phyloP scores from a whole-genome alignment of 2,329 filamentous ascomycete genomes.

The Epicoccum sorghinum region DNA sequence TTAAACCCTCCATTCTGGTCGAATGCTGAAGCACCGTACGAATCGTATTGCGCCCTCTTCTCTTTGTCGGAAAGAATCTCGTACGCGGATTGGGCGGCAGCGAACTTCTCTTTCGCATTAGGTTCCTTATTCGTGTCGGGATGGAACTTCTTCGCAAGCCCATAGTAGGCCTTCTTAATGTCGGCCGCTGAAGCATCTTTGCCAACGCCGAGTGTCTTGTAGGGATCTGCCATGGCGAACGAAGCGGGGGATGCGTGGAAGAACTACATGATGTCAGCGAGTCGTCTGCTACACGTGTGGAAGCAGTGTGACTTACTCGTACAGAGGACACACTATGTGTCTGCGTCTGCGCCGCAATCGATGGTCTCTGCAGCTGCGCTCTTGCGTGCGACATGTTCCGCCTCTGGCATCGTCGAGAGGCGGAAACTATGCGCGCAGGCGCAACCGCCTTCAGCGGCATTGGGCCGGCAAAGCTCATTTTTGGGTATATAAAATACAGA shows the following conservation, averaged over 20 bases:
- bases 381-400: conserved; percentile 37
- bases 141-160: conserved; percentile 95
- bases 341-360: conserved; percentile 26
- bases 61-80: conserved; percentile 90
- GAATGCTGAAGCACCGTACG: conserved; percentile 82
- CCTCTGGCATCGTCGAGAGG: conserved; percentile 39
- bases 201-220: conserved; percentile 81
- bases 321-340: conserved; percentile 31
- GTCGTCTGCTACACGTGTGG: not conserved
- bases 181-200: conserved; percentile 82
- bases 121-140: conserved; percentile 97
- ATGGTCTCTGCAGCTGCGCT: conserved; percentile 35
- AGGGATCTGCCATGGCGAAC: conserved; percentile 76
- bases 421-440: conserved; percentile 41
- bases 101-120: conserved; percentile 91
- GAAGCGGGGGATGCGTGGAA: conserved; percentile 59
- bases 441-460: conserved; percentile 42
- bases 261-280: conserved; percentile 33
- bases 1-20: conserved; percentile 76
- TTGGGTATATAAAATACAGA: conserved; percentile 7
- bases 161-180: conserved; percentile 99
- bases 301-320: conserved; percentile 34
- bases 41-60: conserved; percentile 91
- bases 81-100: conserved; percentile 91
- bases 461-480: conserved; percentile 45